Percentiles rank a stretch among this genome's conserved stretches.
Conservation (phyloP, 2,329 filamentous ascomycete genomes). For the Trichophaea hybrida region DNA sequence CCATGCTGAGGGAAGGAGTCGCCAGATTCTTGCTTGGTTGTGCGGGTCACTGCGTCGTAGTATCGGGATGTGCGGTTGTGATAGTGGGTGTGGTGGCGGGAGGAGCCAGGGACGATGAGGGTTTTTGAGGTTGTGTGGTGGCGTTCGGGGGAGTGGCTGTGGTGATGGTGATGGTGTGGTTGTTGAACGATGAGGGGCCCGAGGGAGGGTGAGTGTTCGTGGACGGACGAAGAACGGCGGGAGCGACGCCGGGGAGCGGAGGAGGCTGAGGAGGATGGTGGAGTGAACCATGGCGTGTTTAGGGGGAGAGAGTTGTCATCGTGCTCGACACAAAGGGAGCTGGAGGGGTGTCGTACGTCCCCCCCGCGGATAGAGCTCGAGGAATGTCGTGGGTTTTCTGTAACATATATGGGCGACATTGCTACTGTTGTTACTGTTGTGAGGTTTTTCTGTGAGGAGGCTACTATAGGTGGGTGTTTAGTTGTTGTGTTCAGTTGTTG, state of each 20-base stretch:
- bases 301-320: constrained; percentile 18
- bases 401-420: not conserved
- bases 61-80: not conserved
- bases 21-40: not conserved
- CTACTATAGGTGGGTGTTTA: not conserved
- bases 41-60: not conserved
- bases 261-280: constrained; percentile 4
- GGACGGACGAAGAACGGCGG: not conserved
- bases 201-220: not conserved
- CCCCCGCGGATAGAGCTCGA: not conserved
- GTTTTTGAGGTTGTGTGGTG: not conserved
- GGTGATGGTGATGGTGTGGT: not conserved
- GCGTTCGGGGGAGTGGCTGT: not conserved
- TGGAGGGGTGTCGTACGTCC: not conserved
- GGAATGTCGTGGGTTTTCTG: not conserved
- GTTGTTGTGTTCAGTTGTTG: not conserved
- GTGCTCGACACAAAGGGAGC: constrained; percentile 13
- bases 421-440: not conserved
- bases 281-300: constrained; percentile 19
- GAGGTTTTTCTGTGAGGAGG: not conserved
- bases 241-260: not conserved
- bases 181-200: not conserved
- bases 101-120: constrained; percentile 15
- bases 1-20: constrained; percentile 11
- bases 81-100: not conserved